Conservation (phyloP, 441 rosid genomes). For the Flueggea neowawraea region DNA sequence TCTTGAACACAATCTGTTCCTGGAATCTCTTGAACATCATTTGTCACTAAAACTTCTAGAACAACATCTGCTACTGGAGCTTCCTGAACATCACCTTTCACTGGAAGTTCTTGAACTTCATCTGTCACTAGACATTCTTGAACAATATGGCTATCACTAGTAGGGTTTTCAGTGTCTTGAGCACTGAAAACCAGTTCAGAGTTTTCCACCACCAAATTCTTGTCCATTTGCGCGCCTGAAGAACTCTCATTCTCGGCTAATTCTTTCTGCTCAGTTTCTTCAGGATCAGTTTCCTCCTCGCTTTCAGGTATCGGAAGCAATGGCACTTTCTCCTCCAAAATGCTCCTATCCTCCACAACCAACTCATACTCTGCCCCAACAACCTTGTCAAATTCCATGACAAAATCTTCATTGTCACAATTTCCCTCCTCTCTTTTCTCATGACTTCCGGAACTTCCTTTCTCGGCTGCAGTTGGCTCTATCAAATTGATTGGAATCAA, state of each 20-base stretch:
- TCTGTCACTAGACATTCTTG: too few relatives aligned
- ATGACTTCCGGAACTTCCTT: conserved; percentile 19
- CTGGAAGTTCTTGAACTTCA: too few relatives aligned
- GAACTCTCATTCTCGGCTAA: conserved; percentile 19
- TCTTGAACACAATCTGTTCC: conserved; percentile 20
- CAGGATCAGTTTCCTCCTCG: conserved; percentile 18
- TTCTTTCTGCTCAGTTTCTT: conserved; percentile 20
- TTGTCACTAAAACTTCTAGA: too few relatives aligned
- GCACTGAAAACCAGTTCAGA: conserved; percentile 22
- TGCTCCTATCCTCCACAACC: conserved; percentile 18
- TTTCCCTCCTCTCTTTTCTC: conserved; percentile 40
- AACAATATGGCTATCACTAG: too few relatives aligned
- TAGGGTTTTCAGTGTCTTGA: neutral
- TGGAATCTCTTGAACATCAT: conserved; percentile 9
- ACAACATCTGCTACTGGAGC: too few relatives aligned
- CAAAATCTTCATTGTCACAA: conserved; percentile 54
- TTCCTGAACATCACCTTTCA: too few relatives aligned
- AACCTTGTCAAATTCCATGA: conserved; percentile 55
- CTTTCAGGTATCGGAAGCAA: conserved; percentile 21
- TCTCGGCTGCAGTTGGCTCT: conserved; percentile 10
- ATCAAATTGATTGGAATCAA: conserved; percentile 71
- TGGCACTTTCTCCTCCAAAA: conserved; percentile 21
- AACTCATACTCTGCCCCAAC: conserved; percentile 27
- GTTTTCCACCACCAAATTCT: conserved; percentile 17
- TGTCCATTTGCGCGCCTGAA: conserved; percentile 15